Conservation (phyloP, 371 early-diverging fungal species). For the Actinomortierella wolfii region DNA sequence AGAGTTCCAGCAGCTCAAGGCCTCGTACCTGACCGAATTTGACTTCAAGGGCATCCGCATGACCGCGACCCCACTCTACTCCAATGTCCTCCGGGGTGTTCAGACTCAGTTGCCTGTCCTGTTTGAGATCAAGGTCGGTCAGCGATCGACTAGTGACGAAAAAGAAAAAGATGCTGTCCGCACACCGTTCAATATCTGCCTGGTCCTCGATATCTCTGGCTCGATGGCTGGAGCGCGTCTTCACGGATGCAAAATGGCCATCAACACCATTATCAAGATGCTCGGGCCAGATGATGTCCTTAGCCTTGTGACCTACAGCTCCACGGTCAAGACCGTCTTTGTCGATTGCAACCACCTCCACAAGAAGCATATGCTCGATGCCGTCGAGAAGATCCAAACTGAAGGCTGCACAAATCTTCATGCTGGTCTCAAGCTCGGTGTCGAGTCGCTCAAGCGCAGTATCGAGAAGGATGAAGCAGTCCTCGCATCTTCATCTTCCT, state of each 20-base stretch:
- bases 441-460: constrained; percentile 17
- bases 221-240: constrained; percentile 22
- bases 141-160: constrained; percentile 11
- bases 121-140: constrained; percentile 28
- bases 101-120: constrained; percentile 22
- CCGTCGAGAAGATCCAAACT: constrained; percentile 8
- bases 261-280: constrained; percentile 14
- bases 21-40: constrained; percentile 24
- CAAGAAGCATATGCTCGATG: constrained; percentile 16
- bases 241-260: constrained; percentile 19
- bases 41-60: constrained; percentile 19
- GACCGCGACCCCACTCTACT: constrained; percentile 24
- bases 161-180: constrained; percentile 9
- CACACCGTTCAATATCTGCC: constrained; percentile 25
- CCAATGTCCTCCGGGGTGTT: constrained; percentile 25
- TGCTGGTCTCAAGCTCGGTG: constrained; percentile 18
- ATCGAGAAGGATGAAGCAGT: constrained; percentile 13
- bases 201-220: constrained; percentile 29
- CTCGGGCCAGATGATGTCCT: constrained; percentile 21
- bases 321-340: constrained; percentile 15
- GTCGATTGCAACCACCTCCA: constrained; percentile 28
- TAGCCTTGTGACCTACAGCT: constrained; percentile 25
- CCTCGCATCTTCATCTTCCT: neutral
- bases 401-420: constrained; percentile 15
- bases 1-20: constrained; percentile 15